Evolutionary conservation across 2,329 filamentous ascomycete species (phyloP).

Genomic region (Trichothecium roseum): DNA sequence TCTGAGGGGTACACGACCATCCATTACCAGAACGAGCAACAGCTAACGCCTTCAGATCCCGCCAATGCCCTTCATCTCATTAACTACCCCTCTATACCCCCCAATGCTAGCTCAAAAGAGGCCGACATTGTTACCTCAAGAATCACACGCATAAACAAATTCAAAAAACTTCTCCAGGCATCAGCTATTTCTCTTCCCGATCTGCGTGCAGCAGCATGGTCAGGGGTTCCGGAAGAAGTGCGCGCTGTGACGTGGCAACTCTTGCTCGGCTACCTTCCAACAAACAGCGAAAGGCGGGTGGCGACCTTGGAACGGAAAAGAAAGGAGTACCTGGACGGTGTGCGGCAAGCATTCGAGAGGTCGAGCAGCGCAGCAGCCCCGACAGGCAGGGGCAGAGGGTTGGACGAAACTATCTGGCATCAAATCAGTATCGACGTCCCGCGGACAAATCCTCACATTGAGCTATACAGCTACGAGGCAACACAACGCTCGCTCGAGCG

Average conservation of each 20-base stretch:
- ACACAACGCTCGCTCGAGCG: slow-evolving; percentile 90
- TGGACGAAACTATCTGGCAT: slow-evolving; percentile 98
- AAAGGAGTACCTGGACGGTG: slow-evolving; percentile 92
- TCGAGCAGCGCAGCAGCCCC: slow-evolving; percentile 26
- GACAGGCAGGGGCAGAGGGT: slow-evolving; percentile 45
- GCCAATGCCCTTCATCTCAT: slow-evolving; percentile 94
- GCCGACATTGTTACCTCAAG: slow-evolving; percentile 76
- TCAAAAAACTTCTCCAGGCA: slow-evolving; percentile 89
- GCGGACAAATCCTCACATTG: slow-evolving; percentile 89
- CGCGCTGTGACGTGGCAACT: slow-evolving; percentile 99
- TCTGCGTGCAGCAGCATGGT: slow-evolving; percentile 81
- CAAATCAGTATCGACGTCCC: slow-evolving; percentile 98
- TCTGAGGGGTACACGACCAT: slow-evolving; percentile 45
- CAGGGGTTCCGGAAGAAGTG: slow-evolving; percentile 86
- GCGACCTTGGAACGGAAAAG: slow-evolving; percentile 86
- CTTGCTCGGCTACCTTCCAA: slow-evolving; percentile 86
- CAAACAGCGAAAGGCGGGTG: slow-evolving; percentile 88
- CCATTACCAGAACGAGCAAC: slow-evolving; percentile 3
- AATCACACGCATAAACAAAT: slow-evolving; percentile 94
- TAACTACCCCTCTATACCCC: slow-evolving; percentile 66
- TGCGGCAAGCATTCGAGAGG: slow-evolving; percentile 60
- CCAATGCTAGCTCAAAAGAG: slow-evolving; percentile 71
- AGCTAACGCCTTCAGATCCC: slow-evolving; percentile 41
- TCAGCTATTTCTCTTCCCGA: slow-evolving; percentile 81
- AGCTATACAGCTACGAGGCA: slow-evolving; percentile 90